These are phyloP conservation scores for Tubosaeta sp. DNA, from an alignment of 768 basidiomycete genomes.

Conservation along the genomic window DNA sequence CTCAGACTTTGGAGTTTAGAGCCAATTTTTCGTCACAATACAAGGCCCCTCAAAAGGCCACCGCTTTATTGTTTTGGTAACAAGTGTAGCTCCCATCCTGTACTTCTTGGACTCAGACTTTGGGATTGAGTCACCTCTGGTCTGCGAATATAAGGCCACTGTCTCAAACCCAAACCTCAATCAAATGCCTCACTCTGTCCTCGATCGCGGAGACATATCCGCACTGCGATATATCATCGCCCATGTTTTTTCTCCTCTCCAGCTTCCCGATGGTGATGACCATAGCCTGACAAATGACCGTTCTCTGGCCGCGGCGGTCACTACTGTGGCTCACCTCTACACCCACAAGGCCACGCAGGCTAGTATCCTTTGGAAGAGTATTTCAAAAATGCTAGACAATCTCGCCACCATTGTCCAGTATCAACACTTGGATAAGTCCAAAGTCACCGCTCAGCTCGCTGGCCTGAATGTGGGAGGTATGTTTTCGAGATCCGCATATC, in stretches of 20 bases:
- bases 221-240: slow-evolving; percentile 31
- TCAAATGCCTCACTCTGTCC: slow-evolving; percentile 1
- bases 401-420: slow-evolving; percentile 6
- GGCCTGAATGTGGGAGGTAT: slow-evolving; percentile 20
- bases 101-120: no score
- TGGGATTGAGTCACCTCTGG: no score
- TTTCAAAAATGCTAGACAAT: slow-evolving; percentile 30
- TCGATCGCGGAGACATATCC: background rate
- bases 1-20: background rate
- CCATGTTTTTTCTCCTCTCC: slow-evolving; percentile 42
- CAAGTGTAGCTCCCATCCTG: no score
- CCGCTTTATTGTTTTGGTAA: no score
- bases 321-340: slow-evolving; percentile 20
- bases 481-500: background rate
- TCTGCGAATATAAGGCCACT: no score
- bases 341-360: background rate
- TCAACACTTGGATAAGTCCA: slow-evolving; percentile 1
- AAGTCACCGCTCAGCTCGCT: slow-evolving; percentile 10
- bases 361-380: slow-evolving; percentile 25
- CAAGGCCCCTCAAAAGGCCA: background rate
- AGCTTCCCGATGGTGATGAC: slow-evolving; percentile 37
- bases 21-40: background rate
- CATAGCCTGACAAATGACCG: slow-evolving; percentile 18
- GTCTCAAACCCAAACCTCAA: background rate
- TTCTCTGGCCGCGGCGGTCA: slow-evolving; percentile 21